A percentile compares a stretch with the other conserved stretches of the same genome.
These are phyloP conservation scores for Udeniomyces megalosporus DNA, from an alignment of 768 basidiomycete species.

Conservation along the genomic window DNA sequence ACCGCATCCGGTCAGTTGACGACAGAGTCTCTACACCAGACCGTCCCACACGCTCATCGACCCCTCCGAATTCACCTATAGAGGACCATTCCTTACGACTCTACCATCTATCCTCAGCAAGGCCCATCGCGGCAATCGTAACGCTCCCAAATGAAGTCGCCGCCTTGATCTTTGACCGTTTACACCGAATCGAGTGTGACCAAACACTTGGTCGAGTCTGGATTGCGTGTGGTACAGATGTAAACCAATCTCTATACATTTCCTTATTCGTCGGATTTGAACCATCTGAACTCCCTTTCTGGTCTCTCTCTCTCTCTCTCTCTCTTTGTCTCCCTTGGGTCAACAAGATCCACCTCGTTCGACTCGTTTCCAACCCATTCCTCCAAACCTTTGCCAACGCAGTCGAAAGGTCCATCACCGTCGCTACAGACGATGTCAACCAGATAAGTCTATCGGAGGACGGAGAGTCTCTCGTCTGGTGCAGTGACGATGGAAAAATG, in stretches of 20 bases:
- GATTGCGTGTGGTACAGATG: slow-evolving; percentile 8
- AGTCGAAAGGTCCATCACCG: background rate
- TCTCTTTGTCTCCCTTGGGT: background rate
- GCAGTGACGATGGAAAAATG: background rate
- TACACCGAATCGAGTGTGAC: background rate
- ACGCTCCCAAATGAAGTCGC: slow-evolving; percentile 6
- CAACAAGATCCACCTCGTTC: background rate
- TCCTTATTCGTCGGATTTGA: no score
- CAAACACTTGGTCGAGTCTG: background rate
- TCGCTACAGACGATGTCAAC: slow-evolving; percentile 3
- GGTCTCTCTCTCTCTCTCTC: background rate
- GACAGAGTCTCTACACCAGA: no score
- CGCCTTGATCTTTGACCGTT: background rate
- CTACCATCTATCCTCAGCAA: background rate
- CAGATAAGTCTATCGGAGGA: background rate
- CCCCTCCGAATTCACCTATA: background rate
- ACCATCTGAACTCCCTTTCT: no score
- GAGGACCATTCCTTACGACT: slow-evolving; percentile 9
- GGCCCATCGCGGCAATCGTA: slow-evolving; percentile 1
- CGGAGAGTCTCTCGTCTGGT: background rate
- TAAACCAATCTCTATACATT: background rate
- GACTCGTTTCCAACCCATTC: background rate
- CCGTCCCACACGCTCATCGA: background rate
- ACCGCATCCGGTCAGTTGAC: slow-evolving; percentile 3
- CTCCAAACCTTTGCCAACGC: slow-evolving; percentile 1